A percentile compares a stretch with the other conserved stretches of the same genome.
These are phyloP conservation scores for Rhynchospora breviuscula DNA, from an alignment of 176 grass and related monocot genomes.

Conservation along the genomic window DNA sequence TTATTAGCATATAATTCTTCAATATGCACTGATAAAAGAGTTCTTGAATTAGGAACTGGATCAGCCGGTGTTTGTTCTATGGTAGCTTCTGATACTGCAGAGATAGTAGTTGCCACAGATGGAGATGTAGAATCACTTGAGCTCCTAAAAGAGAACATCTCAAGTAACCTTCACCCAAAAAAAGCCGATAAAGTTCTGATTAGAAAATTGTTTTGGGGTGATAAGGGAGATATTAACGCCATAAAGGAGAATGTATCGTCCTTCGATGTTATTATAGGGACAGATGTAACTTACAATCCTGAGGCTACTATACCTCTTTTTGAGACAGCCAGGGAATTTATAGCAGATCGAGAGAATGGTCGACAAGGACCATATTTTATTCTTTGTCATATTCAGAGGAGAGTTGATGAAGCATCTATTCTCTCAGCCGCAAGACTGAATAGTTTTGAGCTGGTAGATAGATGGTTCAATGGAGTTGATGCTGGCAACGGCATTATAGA, in stretches of 20 bases:
- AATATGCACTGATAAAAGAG: conserved; percentile 58
- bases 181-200: conserved; percentile 36
- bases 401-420: conserved; percentile 61
- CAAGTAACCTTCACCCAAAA: conserved; percentile 48
- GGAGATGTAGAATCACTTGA: conserved; percentile 69
- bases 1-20: conserved; percentile 79
- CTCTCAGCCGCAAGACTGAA: conserved; percentile 29
- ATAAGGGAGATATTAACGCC: conserved; percentile 37
- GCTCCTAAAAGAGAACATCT: conserved; percentile 55
- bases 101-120: conserved; percentile 67
- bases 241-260: conserved; percentile 37
- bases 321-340: conserved; percentile 60
- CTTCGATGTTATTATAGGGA: conserved; percentile 88
- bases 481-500: conserved; percentile 52
- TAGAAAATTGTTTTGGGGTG: conserved; percentile 67
- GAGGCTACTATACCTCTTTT: conserved; percentile 75
- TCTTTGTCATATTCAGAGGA: conserved; percentile 82
- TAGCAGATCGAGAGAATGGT: conserved; percentile 27
- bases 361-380: conserved; percentile 36
- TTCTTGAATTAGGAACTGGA: conserved; percentile 79
- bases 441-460: conserved; percentile 67
- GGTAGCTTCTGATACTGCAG: conserved; percentile 50
- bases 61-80: conserved; percentile 89
- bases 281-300: conserved; percentile 73
- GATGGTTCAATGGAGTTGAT: conserved; percentile 61